Evolutionary conservation across 306 rosid species (phyloP), one percentile per base, ranked within the genome.

Genomic region (Datisca glomerata): DNA sequence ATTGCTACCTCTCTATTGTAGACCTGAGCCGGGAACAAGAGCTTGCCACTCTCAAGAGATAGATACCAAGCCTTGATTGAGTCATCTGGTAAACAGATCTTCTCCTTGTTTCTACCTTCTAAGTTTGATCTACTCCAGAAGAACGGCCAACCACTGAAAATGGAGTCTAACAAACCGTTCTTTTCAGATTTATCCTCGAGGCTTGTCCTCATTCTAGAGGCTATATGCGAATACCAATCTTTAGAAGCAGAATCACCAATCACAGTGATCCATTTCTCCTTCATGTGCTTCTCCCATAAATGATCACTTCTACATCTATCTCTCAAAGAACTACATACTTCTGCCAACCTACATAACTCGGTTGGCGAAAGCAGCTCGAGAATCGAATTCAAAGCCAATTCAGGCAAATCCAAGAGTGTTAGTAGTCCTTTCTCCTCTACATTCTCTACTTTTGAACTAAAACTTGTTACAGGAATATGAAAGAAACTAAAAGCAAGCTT

Each of bases 21-120:
- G 53, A 91, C 98, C 69, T 91, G 98, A 56, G 92, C 93, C 15
- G 96, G 98, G 54, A 91, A 91, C 93, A 91, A 91, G 48, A 84
- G 62, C 36, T 57, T 58, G 38, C 98, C 93, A 66, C 36, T 66
- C 55, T 85, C 83, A 36, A 91, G 98, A 48, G 98, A 66, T 41
- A 75, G 68, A 71, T 78, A 84, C 53, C 68, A 53, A 51, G 84
- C 70, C 72, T 67, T 71, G 42, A 64, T 14, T 34, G 92, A 78
- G 64, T 68, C 78, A 37, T 49, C 55, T 1, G 68, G 68, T 34
- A 66, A 44, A 49, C 38, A 15, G n/a, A 38, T 45, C 50, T 41
- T 72, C 34, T 41, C 57, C 16, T 45, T 49, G 16, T 41, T 46
- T 16, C 15, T 37, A 8, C 53, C 60, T 53, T 62, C 57, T 33